Conservation (phyloP, 106 monocot species). For the Platanthera guangdongensis region DNA sequence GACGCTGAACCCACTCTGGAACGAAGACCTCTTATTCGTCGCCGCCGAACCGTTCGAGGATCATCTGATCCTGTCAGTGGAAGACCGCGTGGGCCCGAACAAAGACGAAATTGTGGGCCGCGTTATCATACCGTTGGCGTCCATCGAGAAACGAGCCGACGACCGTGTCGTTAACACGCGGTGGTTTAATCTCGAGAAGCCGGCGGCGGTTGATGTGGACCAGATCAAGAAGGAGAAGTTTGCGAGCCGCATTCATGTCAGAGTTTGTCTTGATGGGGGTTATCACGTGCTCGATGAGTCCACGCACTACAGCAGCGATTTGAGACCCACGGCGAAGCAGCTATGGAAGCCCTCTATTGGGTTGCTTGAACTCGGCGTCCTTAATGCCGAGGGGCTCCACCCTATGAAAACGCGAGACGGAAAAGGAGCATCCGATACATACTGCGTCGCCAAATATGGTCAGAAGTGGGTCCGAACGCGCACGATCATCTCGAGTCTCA, state of each 20-base stretch:
- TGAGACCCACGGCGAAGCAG: conserved; percentile 30
- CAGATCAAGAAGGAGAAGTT: conserved; percentile 36
- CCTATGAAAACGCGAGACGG: conserved; percentile 34
- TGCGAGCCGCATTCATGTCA: conserved; percentile 26
- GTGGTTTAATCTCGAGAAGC: conserved; percentile 29
- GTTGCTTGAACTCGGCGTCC: conserved; percentile 29
- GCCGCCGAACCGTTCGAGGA: conserved; percentile 28
- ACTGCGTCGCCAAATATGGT: conserved; percentile 36
- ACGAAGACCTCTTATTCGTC: conserved; percentile 29
- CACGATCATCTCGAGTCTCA: conserved; percentile 29
- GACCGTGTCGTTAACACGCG: conserved; percentile 24
- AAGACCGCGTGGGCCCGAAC: conserved; percentile 32
- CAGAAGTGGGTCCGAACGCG: conserved; percentile 39
- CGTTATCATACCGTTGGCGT: conserved; percentile 18
- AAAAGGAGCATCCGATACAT: conserved; percentile 33
- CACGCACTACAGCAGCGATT: conserved; percentile 35
- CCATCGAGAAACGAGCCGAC: conserved; percentile 27
- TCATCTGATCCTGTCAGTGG: conserved; percentile 19
- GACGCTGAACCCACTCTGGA: conserved; percentile 34
- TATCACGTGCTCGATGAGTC: conserved; percentile 39
- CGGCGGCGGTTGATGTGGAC: conserved; percentile 22
- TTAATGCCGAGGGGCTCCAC: conserved; percentile 28
- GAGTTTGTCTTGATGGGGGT: conserved; percentile 33
- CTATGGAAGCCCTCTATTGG: conserved; percentile 37
- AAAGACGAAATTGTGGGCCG: conserved; percentile 31